Base-by-base conservation (phyloP, 2,329 filamentous ascomycete genomes). In the Xylaria sp. region DNA sequence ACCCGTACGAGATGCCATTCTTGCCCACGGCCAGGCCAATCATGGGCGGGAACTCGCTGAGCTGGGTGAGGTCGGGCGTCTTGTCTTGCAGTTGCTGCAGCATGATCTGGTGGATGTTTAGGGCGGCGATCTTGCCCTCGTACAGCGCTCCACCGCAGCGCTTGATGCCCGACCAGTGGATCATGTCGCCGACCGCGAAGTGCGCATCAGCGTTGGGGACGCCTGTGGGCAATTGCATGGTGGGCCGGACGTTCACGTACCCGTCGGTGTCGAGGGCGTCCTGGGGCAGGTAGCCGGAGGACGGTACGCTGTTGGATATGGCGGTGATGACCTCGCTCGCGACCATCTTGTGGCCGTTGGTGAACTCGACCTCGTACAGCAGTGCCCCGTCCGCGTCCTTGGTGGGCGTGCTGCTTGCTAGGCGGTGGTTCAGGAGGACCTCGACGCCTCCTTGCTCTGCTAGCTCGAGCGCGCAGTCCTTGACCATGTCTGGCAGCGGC, bases 61-160 rank as follows among this genome's bases (percentile, higher is more conserved):
- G 79, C 67, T 84, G 79, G 47, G 82, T 77, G 66, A 86, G 86
- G 32, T 80, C 78, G 2, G 88, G 84, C 45, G 77, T 75, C 19
- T 73, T 77, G 27, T 75, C 79, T 0, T 79, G 77, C 27, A 80
- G 72, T 60, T 82, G 77, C 61, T 81, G 75, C 53, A 88, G 77
- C 76, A 92, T 88, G 27, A 84, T 81, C 79, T 91, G 86, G 79
- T 92, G 86, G 62, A 92, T 85, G 76, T 94, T 94, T 61, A 85
- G 79, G 6, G 88, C 91, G 2, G 87, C 86, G 69, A 86, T 84
- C 74, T 89, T 87, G 45, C 92, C 92, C 83, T 90, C 89, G 75
- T 92, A 87, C 86, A 94, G 92, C 39, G 92, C 92, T 17, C 84
- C 87, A 27, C 92, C 92, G 74, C 90, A 93, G 53, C 92, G 90